phyloP scores from a whole-genome alignment of 768 basidiomycete genomes.

The Psilocybe azurescens region DNA sequence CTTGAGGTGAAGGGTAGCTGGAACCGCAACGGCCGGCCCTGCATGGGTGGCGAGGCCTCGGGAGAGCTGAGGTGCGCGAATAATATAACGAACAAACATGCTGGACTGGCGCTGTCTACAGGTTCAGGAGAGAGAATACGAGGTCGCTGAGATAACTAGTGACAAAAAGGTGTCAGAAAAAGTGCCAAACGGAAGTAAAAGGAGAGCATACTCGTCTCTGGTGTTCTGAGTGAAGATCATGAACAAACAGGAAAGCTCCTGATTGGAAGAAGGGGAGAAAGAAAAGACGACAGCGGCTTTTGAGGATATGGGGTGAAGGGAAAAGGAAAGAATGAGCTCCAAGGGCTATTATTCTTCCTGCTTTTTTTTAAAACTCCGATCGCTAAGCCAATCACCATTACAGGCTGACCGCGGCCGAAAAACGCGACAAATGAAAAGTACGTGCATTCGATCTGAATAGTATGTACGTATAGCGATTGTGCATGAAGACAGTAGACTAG shows the following conservation, averaged over 20 bases:
- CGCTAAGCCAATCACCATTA: slow-evolving; percentile 19
- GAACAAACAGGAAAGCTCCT: slow-evolving; percentile 37
- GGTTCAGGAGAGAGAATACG: slow-evolving; percentile 75
- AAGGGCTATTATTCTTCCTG: slow-evolving; percentile 3
- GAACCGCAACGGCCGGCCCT: slow-evolving; percentile 50
- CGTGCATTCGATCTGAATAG: neutral
- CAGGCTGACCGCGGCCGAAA: slow-evolving; percentile 9
- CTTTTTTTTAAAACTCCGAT: slow-evolving; percentile 22
- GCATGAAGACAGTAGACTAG: neutral
- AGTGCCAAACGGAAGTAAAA: slow-evolving; percentile 4
- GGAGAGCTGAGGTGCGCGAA: slow-evolving; percentile 52
- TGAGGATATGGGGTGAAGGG: slow-evolving; percentile 13
- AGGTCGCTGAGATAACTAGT: slow-evolving; percentile 88
- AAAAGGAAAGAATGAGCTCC: slow-evolving; percentile 10
- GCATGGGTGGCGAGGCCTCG: slow-evolving; percentile 75
- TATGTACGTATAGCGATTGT: slow-evolving; percentile 4
- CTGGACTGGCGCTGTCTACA: slow-evolving; percentile 31
- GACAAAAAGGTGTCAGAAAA: neutral
- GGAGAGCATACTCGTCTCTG: slow-evolving; percentile 78
- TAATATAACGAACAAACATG: slow-evolving; percentile 65
- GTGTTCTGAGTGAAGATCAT: slow-evolving; percentile 90
- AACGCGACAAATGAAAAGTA: neutral
- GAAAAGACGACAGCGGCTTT: slow-evolving; percentile 12
- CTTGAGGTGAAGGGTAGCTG: slow-evolving; percentile 91
- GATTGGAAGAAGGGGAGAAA: slow-evolving; percentile 19